A percentile compares a stretch with the other conserved stretches of the same genome.
Evolutionary conservation across 305 asterid genomes (phyloP).

Genomic region (Solanum hybrid): DNA sequence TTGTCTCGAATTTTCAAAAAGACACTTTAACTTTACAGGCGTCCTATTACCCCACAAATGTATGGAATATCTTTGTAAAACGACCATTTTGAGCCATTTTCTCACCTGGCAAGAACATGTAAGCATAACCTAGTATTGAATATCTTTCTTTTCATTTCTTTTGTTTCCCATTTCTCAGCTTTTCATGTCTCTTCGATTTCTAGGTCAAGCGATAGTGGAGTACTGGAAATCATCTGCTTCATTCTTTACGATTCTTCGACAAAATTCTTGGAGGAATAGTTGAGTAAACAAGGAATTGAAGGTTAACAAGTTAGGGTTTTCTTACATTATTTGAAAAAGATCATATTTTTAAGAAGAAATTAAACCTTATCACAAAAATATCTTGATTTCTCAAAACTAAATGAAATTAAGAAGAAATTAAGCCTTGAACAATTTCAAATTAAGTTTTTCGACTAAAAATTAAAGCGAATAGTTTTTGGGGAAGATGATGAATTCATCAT

Average conservation of each 20-base stretch:
- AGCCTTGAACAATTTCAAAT: too few relatives aligned
- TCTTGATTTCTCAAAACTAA: background rate
- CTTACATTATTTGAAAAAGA: background rate
- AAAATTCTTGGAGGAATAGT: background rate
- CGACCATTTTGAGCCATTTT: background rate
- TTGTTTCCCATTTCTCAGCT: background rate
- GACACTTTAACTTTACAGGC: too few relatives aligned
- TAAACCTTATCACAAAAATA: background rate
- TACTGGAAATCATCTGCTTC: background rate
- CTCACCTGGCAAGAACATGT: background rate
- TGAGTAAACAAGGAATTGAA: too few relatives aligned
- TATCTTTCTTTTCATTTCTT: background rate
- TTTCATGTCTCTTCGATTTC: background rate
- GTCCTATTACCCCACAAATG: background rate
- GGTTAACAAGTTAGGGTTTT: background rate
- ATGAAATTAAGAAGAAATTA: too few relatives aligned
- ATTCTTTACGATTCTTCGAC: background rate
- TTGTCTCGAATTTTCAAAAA: rapidly evolving
- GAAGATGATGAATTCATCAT: too few relatives aligned
- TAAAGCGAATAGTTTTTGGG: too few relatives aligned
- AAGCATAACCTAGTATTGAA: background rate
- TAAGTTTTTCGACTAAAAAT: too few relatives aligned
- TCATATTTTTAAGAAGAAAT: background rate
- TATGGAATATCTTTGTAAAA: too few relatives aligned
- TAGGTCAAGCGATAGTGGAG: background rate